Base-by-base conservation (phyloP, 768 basidiomycete genomes). In the Psilocybe sp. region DNA sequence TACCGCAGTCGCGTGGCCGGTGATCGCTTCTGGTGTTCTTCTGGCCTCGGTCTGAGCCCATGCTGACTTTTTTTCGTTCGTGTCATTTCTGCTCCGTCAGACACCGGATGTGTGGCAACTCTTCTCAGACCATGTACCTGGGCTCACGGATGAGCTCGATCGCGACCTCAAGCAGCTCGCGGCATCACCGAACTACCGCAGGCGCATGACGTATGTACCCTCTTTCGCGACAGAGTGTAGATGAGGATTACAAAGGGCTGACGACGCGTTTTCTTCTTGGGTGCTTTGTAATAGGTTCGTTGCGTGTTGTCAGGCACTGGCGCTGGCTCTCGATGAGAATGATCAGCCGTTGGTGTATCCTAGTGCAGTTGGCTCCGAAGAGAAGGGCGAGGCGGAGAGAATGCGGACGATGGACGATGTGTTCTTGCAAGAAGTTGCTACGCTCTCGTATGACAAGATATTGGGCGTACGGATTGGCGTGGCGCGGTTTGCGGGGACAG, bases 391-490 rank as follows among this genome's bases (percentile, higher is more conserved):
- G 23, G 23, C 23, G 23, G 23, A 28, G 23, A 28, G 23, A n/a
- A n/a, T n/a, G 23, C 23, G 23, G 23, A 28, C 71, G 28, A 66
- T 67, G 49, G 78, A 75, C 58, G 76, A 72, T 55, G 67, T 63
- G 55, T 79, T 83, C 52, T 79, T 90, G 69, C 64, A 72, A 49
- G 68, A 73, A n/a, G 66, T 95, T 15, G 66, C 72, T 20, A 59
- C 63, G 39, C 73, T 95, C 37, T 78, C 80, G 4, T 62, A 71
- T 31, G 95, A 98, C 61, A 60, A 63, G 33, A 83, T 96, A 11
- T 75, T 89, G 44, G 93, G 92, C 52, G 92, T 97, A 32, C 79
- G 92, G 40, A 92, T 97, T 49, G 87, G 84, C 6, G 76, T 92
- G 2, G 86, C 94, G n/a, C 79, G 92, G 43, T 77, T 92, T 40